A percentile compares a stretch with the other conserved stretches of the same genome.
Evolutionary conservation across 306 rosid species (phyloP).

Genomic region (Betula pendula): DNA sequence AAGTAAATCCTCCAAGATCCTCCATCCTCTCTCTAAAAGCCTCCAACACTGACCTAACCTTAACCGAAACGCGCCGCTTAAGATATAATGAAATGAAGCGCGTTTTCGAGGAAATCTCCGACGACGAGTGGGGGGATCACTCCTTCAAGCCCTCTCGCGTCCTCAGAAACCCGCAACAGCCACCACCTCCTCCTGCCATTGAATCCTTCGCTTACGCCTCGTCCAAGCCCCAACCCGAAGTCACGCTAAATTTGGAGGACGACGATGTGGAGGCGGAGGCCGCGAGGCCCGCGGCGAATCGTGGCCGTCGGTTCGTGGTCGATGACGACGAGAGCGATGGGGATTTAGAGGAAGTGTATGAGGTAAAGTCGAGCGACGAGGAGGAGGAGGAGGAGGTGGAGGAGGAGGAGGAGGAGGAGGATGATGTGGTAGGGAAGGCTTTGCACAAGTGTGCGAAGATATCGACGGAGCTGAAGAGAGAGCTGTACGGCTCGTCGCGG

Average conservation of each 20-base stretch:
- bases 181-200: constrained; percentile 64
- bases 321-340: constrained; percentile 68
- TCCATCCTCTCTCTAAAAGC: not conserved
- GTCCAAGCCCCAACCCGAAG: constrained; percentile 27
- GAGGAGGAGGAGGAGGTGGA: constrained; percentile 37
- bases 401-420: constrained; percentile 40
- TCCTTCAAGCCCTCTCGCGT: constrained; percentile 86
- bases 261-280: constrained; percentile 48
- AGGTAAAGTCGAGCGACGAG: constrained; percentile 47
- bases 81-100: constrained; percentile 60
- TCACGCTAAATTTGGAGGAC: constrained; percentile 39
- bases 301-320: constrained; percentile 70
- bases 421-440: constrained; percentile 86
- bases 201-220: constrained; percentile 70
- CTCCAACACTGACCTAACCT: not conserved
- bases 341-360: constrained; percentile 43
- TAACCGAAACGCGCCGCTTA: not conserved
- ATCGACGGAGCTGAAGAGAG: constrained; percentile 77
- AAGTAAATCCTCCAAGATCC: not conserved
- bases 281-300: constrained; percentile 33
- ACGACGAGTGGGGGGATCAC: constrained; percentile 90
- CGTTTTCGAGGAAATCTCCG: constrained; percentile 80
- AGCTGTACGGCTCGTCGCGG: constrained; percentile 68
- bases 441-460: constrained; percentile 80
- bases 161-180: constrained; percentile 39